These are phyloP conservation scores for Rhizophora mangle DNA, from an alignment of 345 rosid species.

Conservation along the genomic window DNA sequence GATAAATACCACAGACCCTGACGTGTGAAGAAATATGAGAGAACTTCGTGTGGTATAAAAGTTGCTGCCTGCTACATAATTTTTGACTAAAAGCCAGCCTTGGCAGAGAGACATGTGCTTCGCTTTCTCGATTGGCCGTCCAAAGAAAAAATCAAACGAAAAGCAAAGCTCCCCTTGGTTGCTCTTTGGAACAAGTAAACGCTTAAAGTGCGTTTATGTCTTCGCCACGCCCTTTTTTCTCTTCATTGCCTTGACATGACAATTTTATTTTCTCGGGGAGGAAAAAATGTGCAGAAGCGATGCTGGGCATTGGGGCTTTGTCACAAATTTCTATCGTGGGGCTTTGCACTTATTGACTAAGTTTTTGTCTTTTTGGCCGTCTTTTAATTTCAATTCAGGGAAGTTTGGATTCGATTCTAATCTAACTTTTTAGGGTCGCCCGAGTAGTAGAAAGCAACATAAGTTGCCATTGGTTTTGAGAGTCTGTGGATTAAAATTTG, in stretches of 20 bases:
- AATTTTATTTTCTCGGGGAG: background rate
- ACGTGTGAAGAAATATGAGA: slow-evolving; percentile 20
- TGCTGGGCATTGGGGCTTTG: background rate
- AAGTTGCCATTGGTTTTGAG: background rate
- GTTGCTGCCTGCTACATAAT: background rate
- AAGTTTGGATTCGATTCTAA: background rate
- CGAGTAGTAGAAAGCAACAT: slow-evolving; percentile 6
- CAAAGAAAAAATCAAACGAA: slow-evolving; percentile 35
- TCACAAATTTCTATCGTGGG: background rate
- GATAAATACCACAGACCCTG: background rate
- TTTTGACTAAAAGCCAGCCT: slow-evolving; percentile 34
- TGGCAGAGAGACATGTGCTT: background rate
- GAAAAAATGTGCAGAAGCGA: slow-evolving; percentile 15
- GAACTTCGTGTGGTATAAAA: background rate
- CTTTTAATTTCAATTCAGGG: background rate
- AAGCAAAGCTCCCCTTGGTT: background rate
- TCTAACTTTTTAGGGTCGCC: slow-evolving; percentile 13
- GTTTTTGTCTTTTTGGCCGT: background rate
- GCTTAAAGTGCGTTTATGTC: slow-evolving; percentile 26
- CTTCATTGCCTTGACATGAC: background rate
- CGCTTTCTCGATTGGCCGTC: slow-evolving; percentile 43
- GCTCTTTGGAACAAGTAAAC: slow-evolving; percentile 24
- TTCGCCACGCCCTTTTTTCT: background rate
- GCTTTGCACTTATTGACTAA: slow-evolving; percentile 15
- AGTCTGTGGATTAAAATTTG: too few species aligned